phyloP scores from a whole-genome alignment of 2,329 filamentous ascomycete species.

The Cladosporium colombiae region DNA sequence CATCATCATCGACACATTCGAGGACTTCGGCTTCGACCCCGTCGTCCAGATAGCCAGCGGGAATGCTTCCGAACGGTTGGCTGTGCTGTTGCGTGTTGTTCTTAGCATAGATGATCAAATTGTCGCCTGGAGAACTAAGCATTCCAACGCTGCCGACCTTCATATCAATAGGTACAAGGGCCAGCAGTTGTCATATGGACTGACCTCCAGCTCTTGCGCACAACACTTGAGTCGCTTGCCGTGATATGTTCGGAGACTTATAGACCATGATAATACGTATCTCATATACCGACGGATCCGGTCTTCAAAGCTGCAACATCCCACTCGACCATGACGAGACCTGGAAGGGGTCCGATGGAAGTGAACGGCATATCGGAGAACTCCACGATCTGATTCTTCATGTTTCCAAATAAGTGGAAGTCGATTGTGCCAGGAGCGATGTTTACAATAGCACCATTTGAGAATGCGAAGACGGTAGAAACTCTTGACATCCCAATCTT shows the following conservation, averaged over 20 bases:
- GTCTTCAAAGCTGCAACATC: conserved; percentile 53
- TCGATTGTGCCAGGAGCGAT: no score
- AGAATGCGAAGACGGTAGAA: no score
- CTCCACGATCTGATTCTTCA: conserved; percentile 56
- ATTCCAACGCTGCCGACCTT: background rate
- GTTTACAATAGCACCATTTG: no score
- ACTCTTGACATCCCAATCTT: no score
- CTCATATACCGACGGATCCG: conserved; percentile 35
- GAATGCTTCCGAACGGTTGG: background rate
- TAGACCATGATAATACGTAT: no score
- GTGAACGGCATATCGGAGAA: conserved; percentile 61
- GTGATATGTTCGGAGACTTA: no score
- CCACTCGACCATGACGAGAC: conserved; percentile 72
- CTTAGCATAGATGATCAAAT: background rate
- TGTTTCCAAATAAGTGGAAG: no score
- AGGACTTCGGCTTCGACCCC: background rate
- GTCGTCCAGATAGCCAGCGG: background rate
- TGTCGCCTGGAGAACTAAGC: background rate
- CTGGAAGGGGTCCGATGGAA: conserved; percentile 43
- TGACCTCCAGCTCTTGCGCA: no score
- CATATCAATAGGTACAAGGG: no score
- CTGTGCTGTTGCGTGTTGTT: background rate
- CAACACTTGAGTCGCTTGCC: no score
- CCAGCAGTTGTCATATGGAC: no score
- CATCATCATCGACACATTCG: background rate